Percentiles rank a stretch among this genome's conserved stretches.
These are phyloP conservation scores for Clarireedia hainanense DNA, from an alignment of 2,329 filamentous ascomycete species.

Conservation along the genomic window DNA sequence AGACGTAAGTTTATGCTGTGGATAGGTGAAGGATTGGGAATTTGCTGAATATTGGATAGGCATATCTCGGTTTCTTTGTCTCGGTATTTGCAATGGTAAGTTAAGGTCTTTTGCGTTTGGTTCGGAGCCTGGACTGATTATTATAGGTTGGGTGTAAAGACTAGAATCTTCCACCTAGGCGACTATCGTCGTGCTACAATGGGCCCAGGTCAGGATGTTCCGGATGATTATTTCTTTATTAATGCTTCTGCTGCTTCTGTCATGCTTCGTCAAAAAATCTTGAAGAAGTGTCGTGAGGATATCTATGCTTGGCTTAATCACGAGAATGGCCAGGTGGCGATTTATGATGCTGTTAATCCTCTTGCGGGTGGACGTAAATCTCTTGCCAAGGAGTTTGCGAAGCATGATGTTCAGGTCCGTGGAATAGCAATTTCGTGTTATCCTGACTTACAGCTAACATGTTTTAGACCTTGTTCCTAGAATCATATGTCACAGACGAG, in stretches of 20 bases:
- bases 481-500: slow-evolving; percentile 90
- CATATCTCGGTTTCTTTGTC: slow-evolving; percentile 95
- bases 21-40: background rate
- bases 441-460: slow-evolving; percentile 10
- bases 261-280: slow-evolving; percentile 90
- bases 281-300: slow-evolving; percentile 95
- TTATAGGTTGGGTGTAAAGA: slow-evolving; percentile 88
- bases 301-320: slow-evolving; percentile 95
- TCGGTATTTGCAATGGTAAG: slow-evolving; percentile 81
- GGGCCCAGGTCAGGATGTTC: slow-evolving; percentile 73
- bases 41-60: slow-evolving; percentile 33
- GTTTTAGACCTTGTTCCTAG: slow-evolving; percentile 81
- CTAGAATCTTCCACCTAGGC: slow-evolving; percentile 92
- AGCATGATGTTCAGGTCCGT: slow-evolving; percentile 80
- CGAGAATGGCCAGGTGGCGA: slow-evolving; percentile 95
- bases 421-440: slow-evolving; percentile 11
- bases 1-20: slow-evolving; percentile 56
- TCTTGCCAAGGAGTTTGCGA: slow-evolving; percentile 92
- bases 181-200: slow-evolving; percentile 93
- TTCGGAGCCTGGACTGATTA: slow-evolving; percentile 1
- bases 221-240: slow-evolving; percentile 96
- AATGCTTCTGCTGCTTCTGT: slow-evolving; percentile 89
- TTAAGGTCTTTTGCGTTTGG: slow-evolving; percentile 6
- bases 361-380: slow-evolving; percentile 73
- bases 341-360: slow-evolving; percentile 97